A percentile compares a stretch with the other conserved stretches of the same genome.
Conservation (phyloP, 345 rosid species). For the Brassica incana region DNA sequence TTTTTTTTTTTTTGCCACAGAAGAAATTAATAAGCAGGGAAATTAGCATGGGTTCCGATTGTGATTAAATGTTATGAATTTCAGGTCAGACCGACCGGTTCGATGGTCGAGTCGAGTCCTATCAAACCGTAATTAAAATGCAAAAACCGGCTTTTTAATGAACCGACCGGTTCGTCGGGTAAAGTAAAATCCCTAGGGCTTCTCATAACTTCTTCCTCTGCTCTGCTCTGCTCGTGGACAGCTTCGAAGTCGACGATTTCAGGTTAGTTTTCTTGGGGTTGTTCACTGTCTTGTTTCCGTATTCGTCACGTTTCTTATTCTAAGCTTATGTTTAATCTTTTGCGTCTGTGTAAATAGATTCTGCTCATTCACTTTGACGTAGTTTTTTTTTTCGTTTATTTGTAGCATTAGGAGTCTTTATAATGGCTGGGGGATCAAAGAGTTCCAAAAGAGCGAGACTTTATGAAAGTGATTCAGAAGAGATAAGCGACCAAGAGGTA, state of each 20-base stretch:
- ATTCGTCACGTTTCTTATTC: neutral
- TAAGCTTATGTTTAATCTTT: neutral
- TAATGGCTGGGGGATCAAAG: slow-evolving; percentile 46
- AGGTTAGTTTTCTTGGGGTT: neutral
- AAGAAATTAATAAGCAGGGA: neutral
- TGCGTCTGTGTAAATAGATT: neutral
- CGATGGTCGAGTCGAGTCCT: neutral
- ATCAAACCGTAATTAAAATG: neutral
- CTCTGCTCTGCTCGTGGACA: slow-evolving; percentile 21
- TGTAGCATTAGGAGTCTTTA: slow-evolving; percentile 12
- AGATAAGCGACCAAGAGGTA: slow-evolving; percentile 34
- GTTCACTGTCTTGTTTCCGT: neutral
- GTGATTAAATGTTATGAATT: neutral
- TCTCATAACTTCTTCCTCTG: neutral
- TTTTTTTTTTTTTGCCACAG: too few relatives aligned
- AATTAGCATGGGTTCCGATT: neutral
- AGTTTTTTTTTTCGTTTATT: neutral
- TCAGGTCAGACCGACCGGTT: neutral
- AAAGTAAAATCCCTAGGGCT: neutral
- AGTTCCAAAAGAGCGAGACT: slow-evolving; percentile 39
- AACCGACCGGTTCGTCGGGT: slow-evolving; percentile 8
- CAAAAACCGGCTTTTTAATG: neutral
- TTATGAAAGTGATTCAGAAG: slow-evolving; percentile 39
- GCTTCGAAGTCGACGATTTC: neutral
- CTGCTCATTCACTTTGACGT: neutral